Conservation (phyloP, 345 rosid genomes). For the Hypericum perforatum region DNA sequence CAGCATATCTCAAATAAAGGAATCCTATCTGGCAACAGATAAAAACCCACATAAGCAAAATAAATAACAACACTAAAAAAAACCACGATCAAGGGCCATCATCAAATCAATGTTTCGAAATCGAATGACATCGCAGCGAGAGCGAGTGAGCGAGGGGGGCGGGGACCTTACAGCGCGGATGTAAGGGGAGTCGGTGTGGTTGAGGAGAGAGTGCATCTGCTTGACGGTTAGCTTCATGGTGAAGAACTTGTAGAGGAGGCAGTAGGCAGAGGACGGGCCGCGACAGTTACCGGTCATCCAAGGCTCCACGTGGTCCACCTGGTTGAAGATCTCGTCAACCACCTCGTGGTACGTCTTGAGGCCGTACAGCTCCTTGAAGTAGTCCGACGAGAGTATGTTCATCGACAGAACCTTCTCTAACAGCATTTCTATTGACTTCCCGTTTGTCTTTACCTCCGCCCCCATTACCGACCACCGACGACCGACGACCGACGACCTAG, state of each 20-base stretch:
- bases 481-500: no score
- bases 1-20: slow-evolving; percentile 89
- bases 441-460: slow-evolving; percentile 68
- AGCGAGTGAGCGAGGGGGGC: no score
- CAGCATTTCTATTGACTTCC: slow-evolving; percentile 67
- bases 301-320: slow-evolving; percentile 96
- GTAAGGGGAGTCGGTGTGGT: slow-evolving; percentile 93
- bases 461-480: no score
- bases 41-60: neutral
- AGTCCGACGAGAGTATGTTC: slow-evolving; percentile 96
- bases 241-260: slow-evolving; percentile 93
- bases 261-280: slow-evolving; percentile 89
- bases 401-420: slow-evolving; percentile 94
- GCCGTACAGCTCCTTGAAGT: slow-evolving; percentile 94
- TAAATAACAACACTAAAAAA: no score
- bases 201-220: slow-evolving; percentile 90
- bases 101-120: no score
- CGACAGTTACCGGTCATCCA: slow-evolving; percentile 99
- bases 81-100: no score
- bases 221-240: slow-evolving; percentile 96
- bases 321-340: slow-evolving; percentile 93
- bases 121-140: no score
- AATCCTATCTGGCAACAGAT: slow-evolving; percentile 59
- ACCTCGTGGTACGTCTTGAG: slow-evolving; percentile 95
- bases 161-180: slow-evolving; percentile 68